These are phyloP conservation scores for Geotrichum fermentans DNA, from an alignment of 1,139 yeast genomes.

Conservation along the genomic window DNA sequence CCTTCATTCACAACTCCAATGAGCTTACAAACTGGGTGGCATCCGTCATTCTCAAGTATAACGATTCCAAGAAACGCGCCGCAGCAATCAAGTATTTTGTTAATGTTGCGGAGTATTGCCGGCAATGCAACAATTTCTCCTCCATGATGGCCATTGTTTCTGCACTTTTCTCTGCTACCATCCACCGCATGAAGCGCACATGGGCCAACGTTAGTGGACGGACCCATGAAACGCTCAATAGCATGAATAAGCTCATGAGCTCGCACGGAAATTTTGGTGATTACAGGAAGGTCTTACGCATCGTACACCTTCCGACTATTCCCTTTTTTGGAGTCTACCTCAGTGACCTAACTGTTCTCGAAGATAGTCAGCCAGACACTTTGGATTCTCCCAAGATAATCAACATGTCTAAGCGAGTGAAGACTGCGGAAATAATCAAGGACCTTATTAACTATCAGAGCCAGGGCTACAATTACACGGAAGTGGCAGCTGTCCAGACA, in stretches of 20 bases:
- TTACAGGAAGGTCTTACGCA: conserved; percentile 73
- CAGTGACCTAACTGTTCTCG: conserved; percentile 84
- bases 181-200: conserved; percentile 78
- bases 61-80: conserved; percentile 65
- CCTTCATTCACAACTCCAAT: conserved; percentile 76
- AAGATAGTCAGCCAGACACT: conserved; percentile 82
- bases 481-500: conserved; percentile 61
- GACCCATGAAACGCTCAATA: conserved; percentile 51
- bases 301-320: conserved; percentile 75
- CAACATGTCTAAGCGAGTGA: conserved; percentile 74
- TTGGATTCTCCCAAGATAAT: conserved; percentile 58
- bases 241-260: conserved; percentile 81
- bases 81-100: conserved; percentile 69
- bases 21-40: conserved; percentile 81
- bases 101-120: conserved; percentile 74
- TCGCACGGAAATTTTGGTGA: conserved; percentile 81
- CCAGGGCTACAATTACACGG: conserved; percentile 59
- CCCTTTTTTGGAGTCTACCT: conserved; percentile 91
- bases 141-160: conserved; percentile 93
- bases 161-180: conserved; percentile 81
- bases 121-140: conserved; percentile 73
- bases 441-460: conserved; percentile 73
- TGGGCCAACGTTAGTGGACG: conserved; percentile 67
- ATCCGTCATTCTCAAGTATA: conserved; percentile 60
- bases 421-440: conserved; percentile 66